Percentiles rank a stretch among this genome's conserved stretches.
phyloP scores from a whole-genome alignment of 1,139 yeast species.

The Candida sp. region DNA sequence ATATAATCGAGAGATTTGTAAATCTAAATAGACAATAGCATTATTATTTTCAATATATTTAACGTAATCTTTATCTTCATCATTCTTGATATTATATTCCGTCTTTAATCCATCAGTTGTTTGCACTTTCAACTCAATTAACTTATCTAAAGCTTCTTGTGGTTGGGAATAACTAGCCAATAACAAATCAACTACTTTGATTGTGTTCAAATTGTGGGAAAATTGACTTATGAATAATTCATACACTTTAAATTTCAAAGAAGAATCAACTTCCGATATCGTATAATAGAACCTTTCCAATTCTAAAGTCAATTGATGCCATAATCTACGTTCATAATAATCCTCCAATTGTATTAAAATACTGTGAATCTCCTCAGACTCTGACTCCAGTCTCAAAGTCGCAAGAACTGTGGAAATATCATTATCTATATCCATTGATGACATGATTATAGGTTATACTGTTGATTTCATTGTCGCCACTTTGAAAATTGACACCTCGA shows the following conservation, averaged over 20 bases:
- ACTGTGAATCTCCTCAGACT: conserved; percentile 59
- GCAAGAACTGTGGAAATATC: conserved; percentile 63
- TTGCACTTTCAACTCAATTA: conserved; percentile 47
- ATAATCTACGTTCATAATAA: conserved; percentile 76
- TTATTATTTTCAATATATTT: conserved; percentile 37
- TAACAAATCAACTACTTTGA: conserved; percentile 75
- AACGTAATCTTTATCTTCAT: conserved; percentile 33
- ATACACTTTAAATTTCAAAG: conserved; percentile 63
- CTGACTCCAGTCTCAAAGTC: conserved; percentile 66
- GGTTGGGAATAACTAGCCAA: conserved; percentile 46
- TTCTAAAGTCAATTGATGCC: conserved; percentile 74
- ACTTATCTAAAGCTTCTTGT: conserved; percentile 52
- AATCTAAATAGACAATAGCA: conserved; percentile 57
- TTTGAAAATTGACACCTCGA: neutral
- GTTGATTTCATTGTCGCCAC: neutral
- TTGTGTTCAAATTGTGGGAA: conserved; percentile 69
- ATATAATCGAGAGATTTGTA: conserved; percentile 75
- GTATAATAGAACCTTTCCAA: conserved; percentile 56
- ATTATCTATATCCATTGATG: conserved; percentile 39
- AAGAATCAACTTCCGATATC: conserved; percentile 44
- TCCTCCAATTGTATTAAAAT: conserved; percentile 79
- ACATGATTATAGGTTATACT: neutral
- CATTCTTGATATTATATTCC: conserved; percentile 21
- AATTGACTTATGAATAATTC: conserved; percentile 68
- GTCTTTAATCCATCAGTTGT: conserved; percentile 37